These are phyloP conservation scores for Arthroderma sp. DNA, from an alignment of 2,329 filamentous ascomycete genomes.

Conservation along the genomic window DNA sequence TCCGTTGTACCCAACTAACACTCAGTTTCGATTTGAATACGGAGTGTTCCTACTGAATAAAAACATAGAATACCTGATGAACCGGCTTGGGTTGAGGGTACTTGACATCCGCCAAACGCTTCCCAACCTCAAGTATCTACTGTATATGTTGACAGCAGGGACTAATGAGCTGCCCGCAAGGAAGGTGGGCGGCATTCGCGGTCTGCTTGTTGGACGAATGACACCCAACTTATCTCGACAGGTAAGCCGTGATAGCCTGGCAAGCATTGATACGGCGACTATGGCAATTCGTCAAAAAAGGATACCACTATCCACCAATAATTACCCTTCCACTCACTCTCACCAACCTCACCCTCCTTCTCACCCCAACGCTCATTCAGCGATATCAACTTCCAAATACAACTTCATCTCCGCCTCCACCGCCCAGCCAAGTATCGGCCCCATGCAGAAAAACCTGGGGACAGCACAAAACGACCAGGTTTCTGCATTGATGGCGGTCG, in stretches of 20 bases:
- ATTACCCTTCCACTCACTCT: neutral
- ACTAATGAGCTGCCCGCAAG: slow-evolving; percentile 48
- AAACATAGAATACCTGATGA: slow-evolving; percentile 63
- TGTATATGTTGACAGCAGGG: slow-evolving; percentile 80
- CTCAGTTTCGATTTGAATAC: slow-evolving; percentile 89
- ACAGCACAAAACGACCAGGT: slow-evolving; percentile 2
- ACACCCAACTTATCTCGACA: slow-evolving; percentile 29
- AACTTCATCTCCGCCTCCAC: slow-evolving; percentile 5
- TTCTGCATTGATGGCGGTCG: neutral
- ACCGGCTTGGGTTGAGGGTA: slow-evolving; percentile 58
- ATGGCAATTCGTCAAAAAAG: neutral
- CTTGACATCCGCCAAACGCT: slow-evolving; percentile 86
- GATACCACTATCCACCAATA: neutral
- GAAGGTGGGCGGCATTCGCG: slow-evolving; percentile 42
- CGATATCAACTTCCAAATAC: slow-evolving; percentile 5
- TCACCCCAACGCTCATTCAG: neutral
- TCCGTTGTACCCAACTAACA: slow-evolving; percentile 62
- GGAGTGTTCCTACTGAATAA: slow-evolving; percentile 95
- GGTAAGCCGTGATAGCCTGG: slow-evolving; percentile 30
- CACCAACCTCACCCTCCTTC: slow-evolving; percentile 2
- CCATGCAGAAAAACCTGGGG: slow-evolving; percentile 2
- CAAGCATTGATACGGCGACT: slow-evolving; percentile 7
- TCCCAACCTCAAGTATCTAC: slow-evolving; percentile 82
- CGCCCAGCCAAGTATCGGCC: slow-evolving; percentile 1
- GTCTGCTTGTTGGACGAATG: slow-evolving; percentile 29